A percentile compares a stretch with the other conserved stretches of the same genome.
Evolutionary conservation across 1,139 yeast species (phyloP).

Genomic region (Scheffersomyces quercinus): DNA sequence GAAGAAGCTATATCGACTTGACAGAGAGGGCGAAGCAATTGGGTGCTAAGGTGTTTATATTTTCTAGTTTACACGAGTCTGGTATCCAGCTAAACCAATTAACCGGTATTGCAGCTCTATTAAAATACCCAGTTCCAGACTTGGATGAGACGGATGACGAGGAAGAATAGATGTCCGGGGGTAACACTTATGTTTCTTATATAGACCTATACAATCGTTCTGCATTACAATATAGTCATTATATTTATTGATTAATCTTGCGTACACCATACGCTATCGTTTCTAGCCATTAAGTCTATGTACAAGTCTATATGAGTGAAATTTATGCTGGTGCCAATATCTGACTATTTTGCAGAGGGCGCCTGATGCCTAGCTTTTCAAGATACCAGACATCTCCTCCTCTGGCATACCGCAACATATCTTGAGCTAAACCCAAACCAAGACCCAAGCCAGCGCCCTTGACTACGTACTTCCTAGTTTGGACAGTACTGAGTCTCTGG

Average conservation of each 20-base stretch:
- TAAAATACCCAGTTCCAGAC: conserved; percentile 83
- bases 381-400: conserved; percentile 71
- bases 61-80: conserved; percentile 84
- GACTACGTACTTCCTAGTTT: conserved; percentile 46
- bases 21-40: conserved; percentile 65
- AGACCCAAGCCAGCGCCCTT: conserved; percentile 62
- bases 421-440: conserved; percentile 64
- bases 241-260: conserved; percentile 1
- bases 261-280: conserved; percentile 9
- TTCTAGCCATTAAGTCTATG: neutral
- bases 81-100: conserved; percentile 88
- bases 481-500: conserved; percentile 47
- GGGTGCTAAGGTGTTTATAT: conserved; percentile 79
- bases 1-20: conserved; percentile 69
- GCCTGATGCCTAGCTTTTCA: conserved; percentile 23
- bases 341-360: conserved; percentile 9
- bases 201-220: too few relatives aligned
- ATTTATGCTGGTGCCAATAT: neutral
- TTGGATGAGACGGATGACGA: conserved; percentile 68
- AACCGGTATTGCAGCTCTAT: conserved; percentile 87
- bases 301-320: neutral
- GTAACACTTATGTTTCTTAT: too few relatives aligned
- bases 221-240: too few relatives aligned
- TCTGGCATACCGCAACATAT: conserved; percentile 53
- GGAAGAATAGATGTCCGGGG: conserved; percentile 19